A percentile compares a stretch with the other conserved stretches of the same genome.
These are phyloP conservation scores for Musa beccarii DNA, from an alignment of 176 grass and related monocot genomes.

Conservation along the genomic window DNA sequence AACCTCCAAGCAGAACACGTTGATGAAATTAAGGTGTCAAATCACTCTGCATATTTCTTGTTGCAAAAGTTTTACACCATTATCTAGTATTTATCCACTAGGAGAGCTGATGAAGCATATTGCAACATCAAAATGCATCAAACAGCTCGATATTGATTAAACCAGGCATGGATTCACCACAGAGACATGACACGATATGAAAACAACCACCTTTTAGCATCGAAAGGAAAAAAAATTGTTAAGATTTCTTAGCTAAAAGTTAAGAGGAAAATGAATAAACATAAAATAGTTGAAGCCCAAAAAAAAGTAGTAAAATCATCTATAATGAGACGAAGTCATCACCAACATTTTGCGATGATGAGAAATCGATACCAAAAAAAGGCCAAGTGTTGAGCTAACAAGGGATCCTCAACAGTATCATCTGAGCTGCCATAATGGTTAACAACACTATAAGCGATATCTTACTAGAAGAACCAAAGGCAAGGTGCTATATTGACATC, in stretches of 20 bases:
- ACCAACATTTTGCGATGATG: slow-evolving; percentile 91
- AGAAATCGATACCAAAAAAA: slow-evolving; percentile 98
- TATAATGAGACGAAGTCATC: background rate
- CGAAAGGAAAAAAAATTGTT: background rate
- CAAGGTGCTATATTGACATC: background rate
- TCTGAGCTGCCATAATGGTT: slow-evolving; percentile 86
- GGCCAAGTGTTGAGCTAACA: slow-evolving; percentile 88
- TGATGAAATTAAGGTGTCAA: background rate
- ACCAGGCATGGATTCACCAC: background rate
- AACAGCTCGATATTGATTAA: background rate
- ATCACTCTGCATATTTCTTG: background rate
- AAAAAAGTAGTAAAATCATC: background rate
- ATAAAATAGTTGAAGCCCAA: background rate
- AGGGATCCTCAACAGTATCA: slow-evolving; percentile 82
- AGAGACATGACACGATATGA: background rate
- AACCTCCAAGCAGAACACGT: background rate
- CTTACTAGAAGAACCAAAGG: slow-evolving; percentile 2
- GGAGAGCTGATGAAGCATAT: background rate
- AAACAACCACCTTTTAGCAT: background rate
- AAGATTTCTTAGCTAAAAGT: background rate
- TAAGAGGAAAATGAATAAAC: background rate
- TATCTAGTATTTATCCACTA: background rate
- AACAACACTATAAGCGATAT: slow-evolving; percentile 28
- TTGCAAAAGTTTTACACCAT: background rate
- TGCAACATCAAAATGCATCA: background rate